phyloP scores from a whole-genome alignment of 805 yeast genomes.

The Metschnikowia reukaufii region DNA sequence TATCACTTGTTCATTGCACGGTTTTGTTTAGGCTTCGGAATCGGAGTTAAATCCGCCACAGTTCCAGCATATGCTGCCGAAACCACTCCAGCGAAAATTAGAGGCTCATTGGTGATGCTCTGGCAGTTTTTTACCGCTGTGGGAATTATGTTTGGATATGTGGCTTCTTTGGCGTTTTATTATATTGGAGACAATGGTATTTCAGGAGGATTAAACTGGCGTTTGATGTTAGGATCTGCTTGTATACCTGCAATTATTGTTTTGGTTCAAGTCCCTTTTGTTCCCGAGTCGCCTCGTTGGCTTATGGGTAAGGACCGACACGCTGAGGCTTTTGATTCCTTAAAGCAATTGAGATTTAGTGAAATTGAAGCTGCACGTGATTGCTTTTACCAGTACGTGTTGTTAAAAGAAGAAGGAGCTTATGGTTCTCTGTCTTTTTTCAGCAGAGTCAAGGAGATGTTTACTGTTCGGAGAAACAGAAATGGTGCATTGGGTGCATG shows the following conservation, averaged over 20 bases:
- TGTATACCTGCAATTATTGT: conserved; percentile 57
- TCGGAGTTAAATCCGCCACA: conserved; percentile 66
- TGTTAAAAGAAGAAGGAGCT: conserved; percentile 61
- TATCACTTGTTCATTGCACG: conserved; percentile 61
- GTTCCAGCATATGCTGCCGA: conserved; percentile 54
- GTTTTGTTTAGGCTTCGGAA: conserved; percentile 59
- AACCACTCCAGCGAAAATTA: conserved; percentile 43
- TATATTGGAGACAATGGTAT: conserved; percentile 48
- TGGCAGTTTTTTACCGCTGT: conserved; percentile 79
- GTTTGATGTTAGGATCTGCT: conserved; percentile 66
- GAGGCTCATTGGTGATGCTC: conserved; percentile 68
- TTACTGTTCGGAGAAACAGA: conserved; percentile 76
- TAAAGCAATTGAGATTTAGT: conserved; percentile 45
- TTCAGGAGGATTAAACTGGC: conserved; percentile 52
- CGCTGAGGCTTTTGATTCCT: conserved; percentile 49
- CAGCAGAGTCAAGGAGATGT: conserved; percentile 54
- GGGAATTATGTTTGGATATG: conserved; percentile 68
- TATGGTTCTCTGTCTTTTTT: conserved; percentile 45
- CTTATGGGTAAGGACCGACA: conserved; percentile 53
- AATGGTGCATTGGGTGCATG: conserved; percentile 79
- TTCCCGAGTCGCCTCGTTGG: conserved; percentile 76
- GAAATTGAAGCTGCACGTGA: conserved; percentile 64
- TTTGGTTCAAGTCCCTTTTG: conserved; percentile 48
- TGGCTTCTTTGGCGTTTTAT: conserved; percentile 59
- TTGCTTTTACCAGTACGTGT: conserved; percentile 55